Percentiles rank a stretch among this genome's conserved stretches.
Evolutionary conservation across 371 early-diverging fungal species (phyloP).

Genomic region (Scutellospora calospora): DNA sequence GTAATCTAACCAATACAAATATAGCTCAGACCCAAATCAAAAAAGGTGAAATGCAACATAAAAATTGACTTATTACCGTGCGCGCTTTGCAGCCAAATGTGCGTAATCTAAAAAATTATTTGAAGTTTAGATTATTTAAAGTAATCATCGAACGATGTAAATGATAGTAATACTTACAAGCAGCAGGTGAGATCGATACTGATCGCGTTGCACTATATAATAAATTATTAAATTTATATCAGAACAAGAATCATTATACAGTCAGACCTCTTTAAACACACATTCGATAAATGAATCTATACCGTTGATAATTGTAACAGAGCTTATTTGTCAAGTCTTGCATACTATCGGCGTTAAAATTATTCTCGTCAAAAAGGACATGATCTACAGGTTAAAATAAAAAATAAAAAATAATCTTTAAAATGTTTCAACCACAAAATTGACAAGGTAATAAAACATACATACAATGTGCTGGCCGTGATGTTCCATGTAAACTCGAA

Average conservation of each 20-base stretch:
- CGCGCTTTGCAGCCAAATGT: slow-evolving; percentile 84
- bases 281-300: slow-evolving; percentile 63
- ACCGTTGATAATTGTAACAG: slow-evolving; percentile 78
- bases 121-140: no score
- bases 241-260: background rate
- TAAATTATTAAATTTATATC: background rate
- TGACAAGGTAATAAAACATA: background rate
- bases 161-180: slow-evolving; percentile 52
- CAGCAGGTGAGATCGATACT: slow-evolving; percentile 86
- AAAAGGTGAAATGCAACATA: background rate
- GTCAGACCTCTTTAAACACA: background rate
- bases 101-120: slow-evolving; percentile 71
- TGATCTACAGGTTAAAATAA: slow-evolving; percentile 51
- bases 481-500: slow-evolving; percentile 81
- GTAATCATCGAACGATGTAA: background rate
- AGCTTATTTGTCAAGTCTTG: slow-evolving; percentile 71
- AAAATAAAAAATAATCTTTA: background rate
- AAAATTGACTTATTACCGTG: slow-evolving; percentile 45
- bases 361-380: slow-evolving; percentile 75
- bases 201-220: slow-evolving; percentile 30
- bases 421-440: background rate
- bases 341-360: slow-evolving; percentile 62
- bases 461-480: slow-evolving; percentile 70
- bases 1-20: background rate
- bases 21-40: background rate